A percentile compares a stretch with the other conserved stretches of the same genome.
phyloP scores from a whole-genome alignment of 108 stramenopile genomes.

The Conticribra weissflogii region DNA sequence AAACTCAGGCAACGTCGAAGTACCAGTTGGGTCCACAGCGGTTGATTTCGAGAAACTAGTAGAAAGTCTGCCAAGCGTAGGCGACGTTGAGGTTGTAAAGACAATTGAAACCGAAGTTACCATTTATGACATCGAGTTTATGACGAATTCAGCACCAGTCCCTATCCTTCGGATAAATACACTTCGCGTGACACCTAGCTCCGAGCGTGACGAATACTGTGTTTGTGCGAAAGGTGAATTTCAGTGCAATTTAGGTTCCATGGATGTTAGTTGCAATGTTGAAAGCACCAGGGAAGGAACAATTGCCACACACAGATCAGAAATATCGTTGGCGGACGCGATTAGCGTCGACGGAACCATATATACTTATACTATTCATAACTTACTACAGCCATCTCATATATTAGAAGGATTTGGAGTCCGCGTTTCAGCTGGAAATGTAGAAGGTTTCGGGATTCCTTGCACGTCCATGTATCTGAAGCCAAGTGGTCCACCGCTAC shows the following conservation, averaged over 20 bases:
- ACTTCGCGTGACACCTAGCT: slow-evolving; percentile 2
- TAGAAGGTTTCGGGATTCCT: slow-evolving; percentile 49
- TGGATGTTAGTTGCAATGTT: slow-evolving; percentile 8
- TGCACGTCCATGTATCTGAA: slow-evolving; percentile 51
- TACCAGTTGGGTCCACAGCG: slow-evolving; percentile 27
- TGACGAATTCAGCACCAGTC: slow-evolving; percentile 35
- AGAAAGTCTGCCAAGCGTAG: slow-evolving; percentile 49
- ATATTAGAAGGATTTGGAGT: slow-evolving; percentile 59
- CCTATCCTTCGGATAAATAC: slow-evolving; percentile 24
- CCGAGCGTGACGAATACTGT: slow-evolving; percentile 28
- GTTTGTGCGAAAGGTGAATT: slow-evolving; percentile 32
- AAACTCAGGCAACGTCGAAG: slow-evolving; percentile 3
- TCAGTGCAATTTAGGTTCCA: slow-evolving; percentile 19
- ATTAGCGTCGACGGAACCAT: neutral
- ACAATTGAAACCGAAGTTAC: slow-evolving; percentile 3
- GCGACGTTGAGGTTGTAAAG: slow-evolving; percentile 47
- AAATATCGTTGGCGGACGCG: slow-evolving; percentile 9
- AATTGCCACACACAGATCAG: slow-evolving; percentile 11
- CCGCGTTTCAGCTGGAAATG: slow-evolving; percentile 60
- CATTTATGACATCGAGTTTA: slow-evolving; percentile 35
- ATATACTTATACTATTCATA: slow-evolving; percentile 53
- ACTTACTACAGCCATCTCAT: slow-evolving; percentile 52
- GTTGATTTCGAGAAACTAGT: slow-evolving; percentile 45
- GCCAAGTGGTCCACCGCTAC: slow-evolving; percentile 54
- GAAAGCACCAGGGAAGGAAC: slow-evolving; percentile 27